Evolutionary conservation across 2,329 filamentous ascomycete genomes (phyloP).

Genomic region (Cercospora zeina): DNA sequence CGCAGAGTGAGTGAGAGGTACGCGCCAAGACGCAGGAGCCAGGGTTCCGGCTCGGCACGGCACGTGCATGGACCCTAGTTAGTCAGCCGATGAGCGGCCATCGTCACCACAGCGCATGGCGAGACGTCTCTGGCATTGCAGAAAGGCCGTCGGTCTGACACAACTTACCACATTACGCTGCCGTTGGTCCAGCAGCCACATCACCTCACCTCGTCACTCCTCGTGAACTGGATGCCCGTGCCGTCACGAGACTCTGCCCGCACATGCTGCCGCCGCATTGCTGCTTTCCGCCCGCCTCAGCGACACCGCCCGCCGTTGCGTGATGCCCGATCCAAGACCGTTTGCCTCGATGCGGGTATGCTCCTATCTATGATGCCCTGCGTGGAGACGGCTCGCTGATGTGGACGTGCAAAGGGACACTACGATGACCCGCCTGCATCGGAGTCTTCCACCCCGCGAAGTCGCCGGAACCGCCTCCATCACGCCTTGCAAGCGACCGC

Average conservation of each 20-base stretch:
- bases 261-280: slow-evolving; percentile 1
- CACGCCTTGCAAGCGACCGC: slow-evolving; percentile 40
- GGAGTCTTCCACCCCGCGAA: slow-evolving; percentile 34
- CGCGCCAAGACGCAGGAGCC: neutral
- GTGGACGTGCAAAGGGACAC: slow-evolving; percentile 36
- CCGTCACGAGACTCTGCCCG: neutral
- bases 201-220: no score
- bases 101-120: slow-evolving; percentile 1
- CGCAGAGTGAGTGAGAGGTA: neutral
- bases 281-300: neutral
- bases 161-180: neutral
- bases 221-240: neutral
- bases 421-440: slow-evolving; percentile 51
- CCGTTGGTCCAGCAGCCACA: no score
- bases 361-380: neutral
- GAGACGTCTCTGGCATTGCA: neutral
- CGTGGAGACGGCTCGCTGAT: slow-evolving; percentile 25
- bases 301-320: slow-evolving; percentile 13
- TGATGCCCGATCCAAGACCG: slow-evolving; percentile 31
- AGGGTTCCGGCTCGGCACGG: neutral
- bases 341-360: slow-evolving; percentile 30
- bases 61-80: neutral
- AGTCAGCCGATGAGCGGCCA: neutral
- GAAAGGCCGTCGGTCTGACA: no score
- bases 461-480: slow-evolving; percentile 40